phyloP scores from a whole-genome alignment of 352 stramenopile genomes.

The Pythium guiyangense region DNA sequence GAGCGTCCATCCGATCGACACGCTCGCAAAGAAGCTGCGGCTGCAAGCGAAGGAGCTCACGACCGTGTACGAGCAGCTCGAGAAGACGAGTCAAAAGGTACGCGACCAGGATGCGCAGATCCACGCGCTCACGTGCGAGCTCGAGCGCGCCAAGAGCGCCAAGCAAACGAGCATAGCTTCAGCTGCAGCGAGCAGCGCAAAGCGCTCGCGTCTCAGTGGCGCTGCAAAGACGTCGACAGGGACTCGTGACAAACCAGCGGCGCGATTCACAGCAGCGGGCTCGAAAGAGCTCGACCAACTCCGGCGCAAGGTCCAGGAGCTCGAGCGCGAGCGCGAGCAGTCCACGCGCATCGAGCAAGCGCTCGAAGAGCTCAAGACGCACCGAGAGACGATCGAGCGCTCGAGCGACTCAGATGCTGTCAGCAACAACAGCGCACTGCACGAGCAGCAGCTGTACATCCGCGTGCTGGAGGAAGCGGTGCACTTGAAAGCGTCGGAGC shows the following conservation, averaged over 20 bases:
- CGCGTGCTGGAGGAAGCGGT: constrained; percentile 74
- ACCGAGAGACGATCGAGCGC: constrained; percentile 28
- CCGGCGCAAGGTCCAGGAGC: constrained; percentile 34
- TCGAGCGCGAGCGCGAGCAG: constrained; percentile 24
- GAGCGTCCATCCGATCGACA: constrained; percentile 49
- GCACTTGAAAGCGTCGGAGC: constrained; percentile 63
- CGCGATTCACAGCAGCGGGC: background rate
- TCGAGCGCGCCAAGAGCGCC: constrained; percentile 22
- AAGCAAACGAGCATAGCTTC: background rate
- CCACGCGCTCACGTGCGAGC: constrained; percentile 36
- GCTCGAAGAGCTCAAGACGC: constrained; percentile 23
- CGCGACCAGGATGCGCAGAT: constrained; percentile 28
- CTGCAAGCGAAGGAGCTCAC: constrained; percentile 70
- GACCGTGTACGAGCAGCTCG: constrained; percentile 63
- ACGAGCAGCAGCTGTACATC: constrained; percentile 64
- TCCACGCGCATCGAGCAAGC: constrained; percentile 14
- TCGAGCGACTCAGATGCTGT: constrained; percentile 22
- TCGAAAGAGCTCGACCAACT: constrained; percentile 24
- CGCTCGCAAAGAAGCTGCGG: constrained; percentile 66
- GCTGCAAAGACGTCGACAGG: background rate
- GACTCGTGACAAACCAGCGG: background rate
- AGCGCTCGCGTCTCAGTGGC: constrained; percentile 1
- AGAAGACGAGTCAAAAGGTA: constrained; percentile 45
- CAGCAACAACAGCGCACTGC: background rate
- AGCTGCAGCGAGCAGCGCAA: background rate